phyloP scores from a whole-genome alignment of 192 early-diverging fungal species.

The Backusella tarrabulga region DNA sequence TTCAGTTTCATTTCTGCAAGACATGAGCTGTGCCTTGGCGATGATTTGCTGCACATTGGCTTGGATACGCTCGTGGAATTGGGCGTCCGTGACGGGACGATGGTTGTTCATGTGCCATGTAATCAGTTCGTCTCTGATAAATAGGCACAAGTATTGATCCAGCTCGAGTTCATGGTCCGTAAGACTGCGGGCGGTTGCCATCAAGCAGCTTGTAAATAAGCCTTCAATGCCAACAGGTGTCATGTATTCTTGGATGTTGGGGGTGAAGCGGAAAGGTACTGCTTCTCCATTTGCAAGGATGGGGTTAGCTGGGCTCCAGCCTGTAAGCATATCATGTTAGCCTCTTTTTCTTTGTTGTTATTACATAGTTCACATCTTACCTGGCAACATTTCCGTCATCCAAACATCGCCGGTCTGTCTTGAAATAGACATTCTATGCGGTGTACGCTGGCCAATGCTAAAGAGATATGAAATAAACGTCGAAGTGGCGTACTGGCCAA shows the following conservation, averaged over 20 bases:
- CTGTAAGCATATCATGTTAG: constrained; percentile 7
- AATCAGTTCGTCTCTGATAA: constrained; percentile 92
- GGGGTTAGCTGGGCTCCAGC: constrained; percentile 44
- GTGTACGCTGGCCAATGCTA: constrained; percentile 83
- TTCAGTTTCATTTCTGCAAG: constrained; percentile 73
- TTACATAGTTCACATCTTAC: constrained; percentile 34
- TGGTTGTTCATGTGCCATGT: constrained; percentile 69
- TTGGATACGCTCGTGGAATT: constrained; percentile 64
- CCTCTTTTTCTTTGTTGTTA: neutral
- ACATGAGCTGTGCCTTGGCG: constrained; percentile 64
- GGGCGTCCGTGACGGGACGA: constrained; percentile 55
- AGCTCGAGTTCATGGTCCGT: constrained; percentile 86
- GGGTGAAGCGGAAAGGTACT: constrained; percentile 98
- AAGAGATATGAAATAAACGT: constrained; percentile 93
- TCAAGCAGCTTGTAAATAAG: constrained; percentile 77
- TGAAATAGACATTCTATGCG: constrained; percentile 89
- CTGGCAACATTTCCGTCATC: constrained; percentile 82
- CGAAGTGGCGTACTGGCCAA: constrained; percentile 81
- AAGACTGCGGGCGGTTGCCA: constrained; percentile 82
- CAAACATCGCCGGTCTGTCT: constrained; percentile 83
- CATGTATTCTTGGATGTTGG: constrained; percentile 95
- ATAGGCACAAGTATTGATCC: constrained; percentile 92
- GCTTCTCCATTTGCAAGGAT: constrained; percentile 73
- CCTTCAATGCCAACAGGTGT: constrained; percentile 94
- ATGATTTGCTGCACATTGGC: constrained; percentile 74